Evolutionary conservation across 495 filamentous ascomycete species (phyloP).

Genomic region (Cercophora sp.): DNA sequence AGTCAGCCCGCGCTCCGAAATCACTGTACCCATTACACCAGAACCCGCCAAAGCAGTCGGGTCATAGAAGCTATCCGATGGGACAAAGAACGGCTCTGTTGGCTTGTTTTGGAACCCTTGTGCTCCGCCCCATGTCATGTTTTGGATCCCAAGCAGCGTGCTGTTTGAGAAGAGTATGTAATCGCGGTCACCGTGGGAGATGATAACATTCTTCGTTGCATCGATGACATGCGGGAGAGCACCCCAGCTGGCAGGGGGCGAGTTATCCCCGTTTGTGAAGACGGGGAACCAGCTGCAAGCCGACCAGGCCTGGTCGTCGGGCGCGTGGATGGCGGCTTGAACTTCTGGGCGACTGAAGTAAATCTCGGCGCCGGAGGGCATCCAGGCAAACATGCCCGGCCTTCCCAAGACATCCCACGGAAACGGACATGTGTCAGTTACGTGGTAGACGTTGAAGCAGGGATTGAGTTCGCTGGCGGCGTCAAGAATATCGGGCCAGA

Average conservation of each 20-base stretch:
- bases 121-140: slow-evolving; percentile 76
- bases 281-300: slow-evolving; percentile 52
- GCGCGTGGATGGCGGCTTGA: slow-evolving; percentile 68
- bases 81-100: slow-evolving; percentile 59
- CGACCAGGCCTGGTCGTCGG: slow-evolving; percentile 52
- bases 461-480: slow-evolving; percentile 63
- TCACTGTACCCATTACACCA: slow-evolving; percentile 58
- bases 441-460: slow-evolving; percentile 76
- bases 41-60: slow-evolving; percentile 40
- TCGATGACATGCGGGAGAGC: slow-evolving; percentile 71
- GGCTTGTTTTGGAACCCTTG: slow-evolving; percentile 64
- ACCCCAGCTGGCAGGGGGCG: slow-evolving; percentile 43
- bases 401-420: slow-evolving; percentile 65
- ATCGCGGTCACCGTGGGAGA: slow-evolving; percentile 61
- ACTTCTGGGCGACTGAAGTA: slow-evolving; percentile 82
- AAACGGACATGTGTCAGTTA: slow-evolving; percentile 69
- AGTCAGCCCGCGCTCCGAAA: slow-evolving; percentile 67
- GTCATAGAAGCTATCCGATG: slow-evolving; percentile 44
- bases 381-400: slow-evolving; percentile 49
- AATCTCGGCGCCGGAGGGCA: slow-evolving; percentile 51
- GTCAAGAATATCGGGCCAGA: slow-evolving; percentile 52
- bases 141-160: slow-evolving; percentile 69
- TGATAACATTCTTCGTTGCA: slow-evolving; percentile 61
- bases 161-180: slow-evolving; percentile 61
- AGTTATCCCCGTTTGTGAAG: slow-evolving; percentile 52